Evolutionary conservation across 192 early-diverging fungal species (phyloP).

Genomic region (Geosiphon pyriformis): DNA sequence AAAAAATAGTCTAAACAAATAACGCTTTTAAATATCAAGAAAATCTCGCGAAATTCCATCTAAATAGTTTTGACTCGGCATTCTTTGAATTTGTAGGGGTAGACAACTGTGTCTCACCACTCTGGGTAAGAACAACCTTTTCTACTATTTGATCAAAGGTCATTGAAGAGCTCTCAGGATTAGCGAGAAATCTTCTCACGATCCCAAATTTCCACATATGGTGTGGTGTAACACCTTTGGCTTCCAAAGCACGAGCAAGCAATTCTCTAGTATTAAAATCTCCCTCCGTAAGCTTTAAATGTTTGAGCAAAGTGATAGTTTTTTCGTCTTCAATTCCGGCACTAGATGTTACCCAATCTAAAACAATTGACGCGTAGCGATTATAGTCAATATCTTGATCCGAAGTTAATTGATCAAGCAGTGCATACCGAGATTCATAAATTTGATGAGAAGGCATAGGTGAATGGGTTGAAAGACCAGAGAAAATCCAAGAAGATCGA

Average conservation of each 20-base stretch:
- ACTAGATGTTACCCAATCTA: constrained; percentile 14
- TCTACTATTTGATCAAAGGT: constrained; percentile 2
- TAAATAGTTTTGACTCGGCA: not conserved
- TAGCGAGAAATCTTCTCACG: not conserved
- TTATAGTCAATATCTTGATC: not conserved
- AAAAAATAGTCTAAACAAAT: too few relatives aligned
- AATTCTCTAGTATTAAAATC: constrained; percentile 7
- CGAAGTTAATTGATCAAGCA: not conserved
- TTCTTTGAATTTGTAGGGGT: not conserved
- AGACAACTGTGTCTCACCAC: not conserved
- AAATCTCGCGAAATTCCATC: not conserved
- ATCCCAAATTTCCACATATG: constrained; percentile 14
- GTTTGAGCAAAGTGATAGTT: not conserved
- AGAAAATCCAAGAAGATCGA: constrained; percentile 15
- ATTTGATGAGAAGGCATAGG: not conserved
- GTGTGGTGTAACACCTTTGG: not conserved
- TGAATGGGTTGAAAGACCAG: constrained; percentile 2
- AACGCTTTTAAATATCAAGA: too few relatives aligned
- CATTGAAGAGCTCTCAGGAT: not conserved
- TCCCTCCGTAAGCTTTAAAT: not conserved
- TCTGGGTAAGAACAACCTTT: constrained; percentile 2
- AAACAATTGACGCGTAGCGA: constrained; percentile 6
- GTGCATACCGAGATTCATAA: not conserved
- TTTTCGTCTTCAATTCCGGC: not conserved
- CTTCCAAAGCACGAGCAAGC: constrained; percentile 5